Evolutionary conservation across 306 rosid genomes (phyloP).

Genomic region (Pterocarpus macrocarpus): DNA sequence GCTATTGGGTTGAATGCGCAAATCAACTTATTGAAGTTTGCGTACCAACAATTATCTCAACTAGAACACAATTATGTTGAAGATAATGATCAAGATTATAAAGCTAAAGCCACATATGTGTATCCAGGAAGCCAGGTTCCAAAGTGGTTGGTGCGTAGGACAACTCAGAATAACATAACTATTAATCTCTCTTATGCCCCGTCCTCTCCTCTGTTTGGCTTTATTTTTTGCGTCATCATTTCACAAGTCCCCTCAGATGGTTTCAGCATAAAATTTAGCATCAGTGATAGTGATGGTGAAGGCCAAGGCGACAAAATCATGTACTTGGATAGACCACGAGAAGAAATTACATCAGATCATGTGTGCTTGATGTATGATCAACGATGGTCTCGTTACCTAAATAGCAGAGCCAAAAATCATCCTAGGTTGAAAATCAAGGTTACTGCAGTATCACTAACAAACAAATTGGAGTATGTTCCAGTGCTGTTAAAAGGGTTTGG

Average conservation of each 20-base stretch:
- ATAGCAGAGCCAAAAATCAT: not conserved
- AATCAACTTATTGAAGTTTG: conserved; percentile 8
- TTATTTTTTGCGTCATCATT: conserved; percentile 25
- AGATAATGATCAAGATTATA: not conserved
- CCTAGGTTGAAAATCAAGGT: not conserved
- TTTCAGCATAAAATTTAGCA: not conserved
- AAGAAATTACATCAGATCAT: not conserved
- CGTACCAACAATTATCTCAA: not conserved
- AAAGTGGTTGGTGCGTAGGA: not conserved
- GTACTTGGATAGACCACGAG: not conserved
- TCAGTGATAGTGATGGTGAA: not conserved
- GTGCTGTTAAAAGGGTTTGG: conserved; percentile 1
- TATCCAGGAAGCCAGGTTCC: conserved; percentile 3
- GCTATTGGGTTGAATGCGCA: conserved; percentile 26
- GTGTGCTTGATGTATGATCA: conserved; percentile 2
- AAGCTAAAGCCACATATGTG: not conserved
- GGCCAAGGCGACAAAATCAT: not conserved
- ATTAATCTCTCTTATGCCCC: conserved; percentile 12
- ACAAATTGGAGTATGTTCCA: too few relatives aligned
- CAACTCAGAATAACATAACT: not conserved
- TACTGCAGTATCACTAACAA: too few relatives aligned
- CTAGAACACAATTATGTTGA: not conserved
- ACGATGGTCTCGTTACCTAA: not conserved
- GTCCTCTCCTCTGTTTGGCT: not conserved
- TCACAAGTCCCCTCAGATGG: too few relatives aligned